A percentile compares a stretch with the other conserved stretches of the same genome.
Conservation (phyloP, 352 stramenopile genomes). For the Pythium aphanidermatum region DNA sequence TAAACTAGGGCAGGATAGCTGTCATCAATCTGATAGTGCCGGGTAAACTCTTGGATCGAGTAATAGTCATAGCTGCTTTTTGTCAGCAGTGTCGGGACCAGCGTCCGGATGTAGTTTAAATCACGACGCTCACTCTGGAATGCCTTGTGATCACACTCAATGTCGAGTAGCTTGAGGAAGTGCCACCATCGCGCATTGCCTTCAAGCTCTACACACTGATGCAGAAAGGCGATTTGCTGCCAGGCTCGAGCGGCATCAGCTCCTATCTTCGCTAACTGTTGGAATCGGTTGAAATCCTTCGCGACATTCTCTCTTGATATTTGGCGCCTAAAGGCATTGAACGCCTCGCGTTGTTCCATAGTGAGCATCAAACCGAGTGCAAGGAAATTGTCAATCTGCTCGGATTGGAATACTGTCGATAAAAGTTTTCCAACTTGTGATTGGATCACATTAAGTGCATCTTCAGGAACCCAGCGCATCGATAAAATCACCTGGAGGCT, state of each 20-base stretch:
- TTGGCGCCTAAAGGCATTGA: conserved; percentile 61
- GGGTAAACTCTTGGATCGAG: conserved; percentile 73
- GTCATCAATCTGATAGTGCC: conserved; percentile 81
- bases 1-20: conserved; percentile 65
- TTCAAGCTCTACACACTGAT: conserved; percentile 77
- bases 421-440: conserved; percentile 49
- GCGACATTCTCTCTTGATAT: conserved; percentile 76
- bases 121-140: conserved; percentile 69
- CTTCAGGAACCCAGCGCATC: conserved; percentile 51
- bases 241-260: conserved; percentile 68
- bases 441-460: conserved; percentile 37
- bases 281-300: conserved; percentile 79
- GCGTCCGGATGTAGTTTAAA: conserved; percentile 52
- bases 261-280: conserved; percentile 65
- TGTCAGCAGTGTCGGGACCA: conserved; percentile 56
- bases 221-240: conserved; percentile 75
- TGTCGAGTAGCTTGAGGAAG: conserved; percentile 68
- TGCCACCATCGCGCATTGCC: conserved; percentile 81
- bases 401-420: conserved; percentile 63
- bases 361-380: conserved; percentile 66
- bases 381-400: conserved; percentile 64
- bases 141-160: conserved; percentile 69
- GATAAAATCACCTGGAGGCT: conserved; percentile 58
- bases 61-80: conserved; percentile 78
- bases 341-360: conserved; percentile 69